A percentile compares a stretch with the other conserved stretches of the same genome.
These are phyloP conservation scores for Aspergillus ochraceus DNA, from an alignment of 2,329 filamentous ascomycete genomes.

Conservation along the genomic window DNA sequence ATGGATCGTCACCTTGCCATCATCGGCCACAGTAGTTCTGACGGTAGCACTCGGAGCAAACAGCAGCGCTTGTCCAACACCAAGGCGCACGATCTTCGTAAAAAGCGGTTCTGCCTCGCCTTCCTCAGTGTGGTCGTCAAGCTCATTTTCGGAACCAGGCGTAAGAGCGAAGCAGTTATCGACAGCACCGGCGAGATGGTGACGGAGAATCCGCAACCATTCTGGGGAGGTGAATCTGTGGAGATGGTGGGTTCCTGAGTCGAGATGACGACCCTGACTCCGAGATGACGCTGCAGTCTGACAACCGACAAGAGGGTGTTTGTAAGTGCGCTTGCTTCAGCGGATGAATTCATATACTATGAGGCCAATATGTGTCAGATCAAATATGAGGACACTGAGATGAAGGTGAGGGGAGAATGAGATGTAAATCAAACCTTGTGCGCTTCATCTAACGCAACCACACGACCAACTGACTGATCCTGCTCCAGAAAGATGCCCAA, in stretches of 20 bases:
- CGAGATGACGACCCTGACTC: constrained; percentile 64
- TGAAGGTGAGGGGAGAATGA: too few species aligned
- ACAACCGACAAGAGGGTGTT: constrained; percentile 61
- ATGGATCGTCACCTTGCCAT: not conserved
- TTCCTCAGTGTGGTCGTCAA: not conserved
- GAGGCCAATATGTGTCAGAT: not conserved
- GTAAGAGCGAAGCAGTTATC: not conserved
- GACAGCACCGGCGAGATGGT: constrained; percentile 45
- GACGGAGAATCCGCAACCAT: constrained; percentile 52
- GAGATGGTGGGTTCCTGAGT: constrained; percentile 75
- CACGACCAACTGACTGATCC: constrained; percentile 12
- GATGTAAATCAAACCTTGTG: constrained; percentile 20
- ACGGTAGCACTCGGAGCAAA: constrained; percentile 9
- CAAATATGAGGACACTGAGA: not conserved
- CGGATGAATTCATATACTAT: constrained; percentile 20
- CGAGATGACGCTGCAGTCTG: constrained; percentile 67
- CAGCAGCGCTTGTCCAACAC: constrained; percentile 9
- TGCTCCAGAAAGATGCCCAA: constrained; percentile 22
- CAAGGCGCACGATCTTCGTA: constrained; percentile 3
- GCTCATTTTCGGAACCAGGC: not conserved
- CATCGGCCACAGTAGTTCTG: not conserved
- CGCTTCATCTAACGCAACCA: constrained; percentile 22
- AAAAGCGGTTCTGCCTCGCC: not conserved
- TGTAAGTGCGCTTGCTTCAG: constrained; percentile 47
- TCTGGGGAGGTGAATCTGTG: constrained; percentile 65